A percentile compares a stretch with the other conserved stretches of the same genome.
Conservation (phyloP, 768 basidiomycete species). For the Austroboletus festivus region DNA sequence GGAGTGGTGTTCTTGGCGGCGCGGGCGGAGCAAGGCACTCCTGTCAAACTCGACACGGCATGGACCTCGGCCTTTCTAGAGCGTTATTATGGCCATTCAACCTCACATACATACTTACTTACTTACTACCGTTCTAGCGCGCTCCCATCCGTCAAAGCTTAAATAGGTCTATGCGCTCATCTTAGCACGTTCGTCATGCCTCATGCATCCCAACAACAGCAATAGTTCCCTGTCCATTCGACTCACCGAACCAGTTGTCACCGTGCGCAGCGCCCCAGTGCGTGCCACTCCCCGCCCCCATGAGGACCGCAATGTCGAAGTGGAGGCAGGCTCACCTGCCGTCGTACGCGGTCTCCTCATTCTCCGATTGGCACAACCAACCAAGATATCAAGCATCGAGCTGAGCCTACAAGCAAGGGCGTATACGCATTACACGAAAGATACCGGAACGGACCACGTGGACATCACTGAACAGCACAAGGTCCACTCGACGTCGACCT, state of each 20-base stretch:
- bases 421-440: slow-evolving; percentile 81
- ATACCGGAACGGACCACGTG: slow-evolving; percentile 73
- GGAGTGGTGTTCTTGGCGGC: neutral
- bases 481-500: slow-evolving; percentile 65
- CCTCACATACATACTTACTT: no score
- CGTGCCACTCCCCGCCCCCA: slow-evolving; percentile 18
- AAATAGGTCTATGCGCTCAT: no score
- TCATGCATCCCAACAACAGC: slow-evolving; percentile 34
- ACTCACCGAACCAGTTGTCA: slow-evolving; percentile 72
- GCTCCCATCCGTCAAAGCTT: no score
- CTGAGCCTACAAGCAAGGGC: slow-evolving; percentile 73
- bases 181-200: neutral
- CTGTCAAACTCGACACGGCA: no score
- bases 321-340: slow-evolving; percentile 43
- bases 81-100: no score
- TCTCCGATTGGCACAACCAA: slow-evolving; percentile 68
- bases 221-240: slow-evolving; percentile 53
- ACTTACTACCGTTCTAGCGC: no score
- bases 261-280: slow-evolving; percentile 46
- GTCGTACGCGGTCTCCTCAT: slow-evolving; percentile 65
- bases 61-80: no score
- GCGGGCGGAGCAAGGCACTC: slow-evolving; percentile 12
- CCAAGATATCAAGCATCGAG: slow-evolving; percentile 81
- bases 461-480: slow-evolving; percentile 78
- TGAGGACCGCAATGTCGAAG: slow-evolving; percentile 16